Base-by-base conservation (phyloP, 129 eudicot genomes). In the Sambucus nigra region DNA sequence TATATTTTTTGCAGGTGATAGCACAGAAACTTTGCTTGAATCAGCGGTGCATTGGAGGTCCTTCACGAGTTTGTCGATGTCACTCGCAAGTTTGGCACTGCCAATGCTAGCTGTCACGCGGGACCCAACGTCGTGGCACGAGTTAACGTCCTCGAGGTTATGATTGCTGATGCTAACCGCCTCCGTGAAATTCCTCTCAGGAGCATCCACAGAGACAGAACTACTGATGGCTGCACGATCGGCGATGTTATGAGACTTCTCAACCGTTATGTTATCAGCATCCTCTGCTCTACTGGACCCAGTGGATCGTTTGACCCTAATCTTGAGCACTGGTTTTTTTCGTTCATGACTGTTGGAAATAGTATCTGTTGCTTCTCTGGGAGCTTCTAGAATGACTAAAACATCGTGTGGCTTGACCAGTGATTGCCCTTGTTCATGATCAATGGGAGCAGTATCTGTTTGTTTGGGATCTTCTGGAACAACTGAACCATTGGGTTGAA, bases 1-100 rank as follows among this genome's bases (percentile, higher is more conserved):
- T n/a, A n/a, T n/a, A n/a, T n/a, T n/a, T 7, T 2, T 7, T 1
- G 5, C 13, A 8, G 42, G 42, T 1, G 39, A 63, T 9, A 57
- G 25, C 15, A 51, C 31, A 2, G 65, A 51, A 47, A 74, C 79
- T 71, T 73, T 89, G 57, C 95, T 79, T 1, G 98, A 91, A 28
- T 91, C 98, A 27, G 98, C 98, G 21, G 98, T 91, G 66, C 98
- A 91, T 40, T 85, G 95, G 16, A 91, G 75, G 50, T 88, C 94
- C 62, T 77, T 83, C 50, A 67, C 47, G 24, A 88, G 71, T 6
- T 79, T 77, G 18, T 75, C 84, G 24, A 71, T 77, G 21, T 69
- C 92, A 58, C 63, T 53, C 1, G 73, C 70, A n/a, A 72, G 63
- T 57, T 81, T 89, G 47, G 80, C 95, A 50, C 98, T 81, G 38